phyloP scores from a whole-genome alignment of 2,329 filamentous ascomycete genomes.

The Apiospora marii region DNA sequence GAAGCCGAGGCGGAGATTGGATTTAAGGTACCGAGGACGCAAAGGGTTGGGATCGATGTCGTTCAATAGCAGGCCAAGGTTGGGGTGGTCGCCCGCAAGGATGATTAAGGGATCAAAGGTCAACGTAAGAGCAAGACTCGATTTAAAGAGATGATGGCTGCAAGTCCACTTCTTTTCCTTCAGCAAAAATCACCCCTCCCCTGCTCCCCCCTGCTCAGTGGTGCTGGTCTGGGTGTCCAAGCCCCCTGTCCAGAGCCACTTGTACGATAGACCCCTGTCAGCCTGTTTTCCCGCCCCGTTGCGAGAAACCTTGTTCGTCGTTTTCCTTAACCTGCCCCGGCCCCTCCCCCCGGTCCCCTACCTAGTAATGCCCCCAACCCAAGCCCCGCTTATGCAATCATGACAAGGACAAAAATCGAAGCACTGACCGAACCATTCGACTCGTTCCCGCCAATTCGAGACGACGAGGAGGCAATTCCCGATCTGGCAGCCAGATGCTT shows the following conservation, averaged over 20 bases:
- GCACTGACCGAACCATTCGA: neutral
- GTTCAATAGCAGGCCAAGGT: neutral
- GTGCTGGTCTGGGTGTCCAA: neutral
- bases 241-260: neutral
- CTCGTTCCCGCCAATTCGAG: neutral
- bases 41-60: conserved; percentile 13
- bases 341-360: neutral
- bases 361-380: neutral
- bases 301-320: neutral
- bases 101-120: conserved; percentile 16
- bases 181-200: neutral
- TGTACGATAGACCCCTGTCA: neutral
- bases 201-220: neutral
- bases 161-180: neutral
- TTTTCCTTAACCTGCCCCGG: neutral
- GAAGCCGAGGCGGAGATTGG: conserved; percentile 6
- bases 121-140: neutral
- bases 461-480: neutral
- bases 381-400: conserved; percentile 10
- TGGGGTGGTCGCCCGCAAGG: neutral
- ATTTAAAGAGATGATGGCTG: neutral
- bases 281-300: neutral
- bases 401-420: neutral
- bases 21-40: neutral
- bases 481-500: neutral